Evolutionary conservation across 1,139 yeast species (phyloP).

Genomic region (Yamadazyma diddensiae): DNA sequence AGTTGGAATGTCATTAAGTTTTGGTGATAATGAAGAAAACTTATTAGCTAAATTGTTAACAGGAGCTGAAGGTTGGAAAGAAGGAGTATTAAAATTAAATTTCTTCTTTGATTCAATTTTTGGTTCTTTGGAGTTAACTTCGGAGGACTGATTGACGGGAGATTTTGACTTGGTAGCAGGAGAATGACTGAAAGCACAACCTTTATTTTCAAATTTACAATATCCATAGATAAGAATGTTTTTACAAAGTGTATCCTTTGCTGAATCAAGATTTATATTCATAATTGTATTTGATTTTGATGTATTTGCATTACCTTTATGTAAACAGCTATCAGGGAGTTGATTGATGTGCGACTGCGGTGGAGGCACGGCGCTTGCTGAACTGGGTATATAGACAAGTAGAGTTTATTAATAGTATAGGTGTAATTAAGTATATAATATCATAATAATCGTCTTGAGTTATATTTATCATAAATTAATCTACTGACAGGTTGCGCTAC

Average conservation of each 20-base stretch:
- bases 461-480: too few relatives aligned
- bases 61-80: constrained; percentile 50
- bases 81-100: constrained; percentile 63
- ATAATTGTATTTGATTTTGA: constrained; percentile 18
- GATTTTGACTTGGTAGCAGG: constrained; percentile 1
- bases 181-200: constrained; percentile 76
- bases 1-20: constrained; percentile 51
- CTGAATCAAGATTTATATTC: constrained; percentile 50
- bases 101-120: constrained; percentile 21
- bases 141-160: neutral
- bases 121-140: constrained; percentile 1
- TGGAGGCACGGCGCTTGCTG: neutral
- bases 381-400: too few relatives aligned
- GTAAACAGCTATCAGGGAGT: constrained; percentile 2
- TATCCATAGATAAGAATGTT: constrained; percentile 84
- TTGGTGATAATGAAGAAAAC: constrained; percentile 51
- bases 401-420: too few relatives aligned
- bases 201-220: constrained; percentile 86
- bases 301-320: constrained; percentile 2
- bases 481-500: too few relatives aligned
- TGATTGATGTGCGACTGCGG: constrained; percentile 2
- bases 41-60: constrained; percentile 32
- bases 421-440: too few relatives aligned
- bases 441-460: too few relatives aligned
- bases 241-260: constrained; percentile 80